Conservation (phyloP, 331 rosid genomes). For the Prunus yedoensis region DNA sequence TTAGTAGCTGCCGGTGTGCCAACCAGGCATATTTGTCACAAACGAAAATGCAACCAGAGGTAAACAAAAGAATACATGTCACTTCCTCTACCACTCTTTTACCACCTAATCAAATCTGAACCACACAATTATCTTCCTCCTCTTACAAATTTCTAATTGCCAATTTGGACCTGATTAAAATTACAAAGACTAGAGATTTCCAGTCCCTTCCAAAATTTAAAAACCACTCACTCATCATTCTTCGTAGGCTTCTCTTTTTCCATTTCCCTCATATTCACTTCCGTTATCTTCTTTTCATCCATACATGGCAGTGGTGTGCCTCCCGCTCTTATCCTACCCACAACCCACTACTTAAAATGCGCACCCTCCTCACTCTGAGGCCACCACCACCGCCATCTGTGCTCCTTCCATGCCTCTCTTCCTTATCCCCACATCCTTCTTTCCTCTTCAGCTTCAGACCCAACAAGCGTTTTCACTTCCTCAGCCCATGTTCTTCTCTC, state of each 20-base stretch:
- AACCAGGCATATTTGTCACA: neutral
- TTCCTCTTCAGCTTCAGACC: constrained; percentile 50
- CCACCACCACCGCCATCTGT: constrained; percentile 36
- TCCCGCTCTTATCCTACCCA: constrained; percentile 16
- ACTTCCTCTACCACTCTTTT: constrained; percentile 14
- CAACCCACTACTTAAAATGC: constrained; percentile 48
- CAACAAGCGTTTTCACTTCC: constrained; percentile 51
- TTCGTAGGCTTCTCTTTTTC: neutral
- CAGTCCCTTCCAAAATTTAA: constrained; percentile 3
- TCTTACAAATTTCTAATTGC: too few species aligned
- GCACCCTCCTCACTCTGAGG: constrained; percentile 43
- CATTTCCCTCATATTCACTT: neutral
- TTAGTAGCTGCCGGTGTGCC: too few species aligned
- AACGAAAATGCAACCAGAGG: neutral
- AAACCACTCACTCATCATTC: neutral
- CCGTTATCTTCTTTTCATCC: neutral
- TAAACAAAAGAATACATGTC: constrained; percentile 24
- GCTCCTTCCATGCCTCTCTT: constrained; percentile 35
- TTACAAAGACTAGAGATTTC: neutral
- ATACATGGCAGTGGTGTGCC: constrained; percentile 31
- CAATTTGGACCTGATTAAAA: too few species aligned
- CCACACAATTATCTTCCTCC: neutral
- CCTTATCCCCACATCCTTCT: constrained; percentile 33
- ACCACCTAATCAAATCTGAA: neutral
- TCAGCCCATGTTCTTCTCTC: constrained; percentile 74